Conservation (phyloP, 768 basidiomycete genomes). For the Lactifluus piperatus region DNA sequence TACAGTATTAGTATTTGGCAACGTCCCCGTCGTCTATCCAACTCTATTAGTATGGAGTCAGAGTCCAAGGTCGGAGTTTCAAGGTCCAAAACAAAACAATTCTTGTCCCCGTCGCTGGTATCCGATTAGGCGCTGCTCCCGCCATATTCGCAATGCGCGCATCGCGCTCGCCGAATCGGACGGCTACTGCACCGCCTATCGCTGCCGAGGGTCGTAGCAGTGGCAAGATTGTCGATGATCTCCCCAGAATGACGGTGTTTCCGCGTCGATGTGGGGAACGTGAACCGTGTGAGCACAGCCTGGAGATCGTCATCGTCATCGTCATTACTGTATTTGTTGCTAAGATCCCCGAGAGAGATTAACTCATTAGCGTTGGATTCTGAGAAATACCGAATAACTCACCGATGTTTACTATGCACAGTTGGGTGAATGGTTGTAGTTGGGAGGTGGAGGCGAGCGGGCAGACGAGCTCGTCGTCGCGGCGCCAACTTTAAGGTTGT, state of each 20-base stretch:
- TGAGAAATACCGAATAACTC: neutral
- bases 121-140: neutral
- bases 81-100: too few species aligned
- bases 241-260: constrained; percentile 6
- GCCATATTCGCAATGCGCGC: constrained; percentile 6
- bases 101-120: neutral
- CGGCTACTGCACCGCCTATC: neutral
- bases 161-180: neutral
- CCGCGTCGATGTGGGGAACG: constrained; percentile 4
- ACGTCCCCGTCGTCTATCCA: too few species aligned
- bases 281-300: constrained; percentile 2
- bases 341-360: too few species aligned
- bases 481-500: neutral
- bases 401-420: neutral
- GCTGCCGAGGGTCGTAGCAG: neutral
- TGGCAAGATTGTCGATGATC: neutral
- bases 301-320: neutral
- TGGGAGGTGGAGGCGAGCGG: neutral
- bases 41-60: too few species aligned
- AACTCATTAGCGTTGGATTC: too few species aligned
- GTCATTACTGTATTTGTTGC: too few species aligned
- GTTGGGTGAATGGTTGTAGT: too few species aligned
- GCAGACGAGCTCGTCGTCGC: constrained; percentile 9
- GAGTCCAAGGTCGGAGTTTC: too few species aligned
- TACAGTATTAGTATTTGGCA: too few species aligned